These are phyloP conservation scores for Scenedesmus sp. DNA, from an alignment of 163 green algal genomes.

Conservation along the genomic window DNA sequence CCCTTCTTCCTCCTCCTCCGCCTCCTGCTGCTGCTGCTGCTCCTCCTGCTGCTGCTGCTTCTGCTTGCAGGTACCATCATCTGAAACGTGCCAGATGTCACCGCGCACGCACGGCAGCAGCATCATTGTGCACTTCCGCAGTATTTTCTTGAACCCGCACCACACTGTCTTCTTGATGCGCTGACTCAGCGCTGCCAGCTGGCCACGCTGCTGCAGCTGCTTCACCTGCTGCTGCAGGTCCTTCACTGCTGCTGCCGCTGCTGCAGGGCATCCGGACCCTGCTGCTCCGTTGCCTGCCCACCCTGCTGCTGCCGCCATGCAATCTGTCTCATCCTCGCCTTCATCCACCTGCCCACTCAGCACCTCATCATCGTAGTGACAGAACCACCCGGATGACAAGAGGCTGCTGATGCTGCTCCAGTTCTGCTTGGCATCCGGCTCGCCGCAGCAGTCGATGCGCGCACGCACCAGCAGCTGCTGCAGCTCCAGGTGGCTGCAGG, in stretches of 20 bases:
- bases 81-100: neutral
- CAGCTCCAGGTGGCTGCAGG: neutral
- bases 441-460: neutral
- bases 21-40: neutral
- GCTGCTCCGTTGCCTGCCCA: neutral
- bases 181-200: neutral
- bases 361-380: conserved; percentile 12
- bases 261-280: neutral
- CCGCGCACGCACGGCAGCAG: neutral
- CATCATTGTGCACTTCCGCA: neutral
- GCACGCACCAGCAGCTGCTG: neutral
- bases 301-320: neutral
- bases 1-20: no score
- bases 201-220: neutral
- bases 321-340: neutral
- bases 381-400: neutral
- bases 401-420: neutral
- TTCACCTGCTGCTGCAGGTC: neutral
- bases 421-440: neutral
- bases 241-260: neutral
- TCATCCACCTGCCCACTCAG: neutral
- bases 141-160: neutral
- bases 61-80: neutral
- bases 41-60: neutral
- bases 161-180: neutral